phyloP scores from a whole-genome alignment of 192 early-diverging fungal genomes.

The Backusella psychrophila region DNA sequence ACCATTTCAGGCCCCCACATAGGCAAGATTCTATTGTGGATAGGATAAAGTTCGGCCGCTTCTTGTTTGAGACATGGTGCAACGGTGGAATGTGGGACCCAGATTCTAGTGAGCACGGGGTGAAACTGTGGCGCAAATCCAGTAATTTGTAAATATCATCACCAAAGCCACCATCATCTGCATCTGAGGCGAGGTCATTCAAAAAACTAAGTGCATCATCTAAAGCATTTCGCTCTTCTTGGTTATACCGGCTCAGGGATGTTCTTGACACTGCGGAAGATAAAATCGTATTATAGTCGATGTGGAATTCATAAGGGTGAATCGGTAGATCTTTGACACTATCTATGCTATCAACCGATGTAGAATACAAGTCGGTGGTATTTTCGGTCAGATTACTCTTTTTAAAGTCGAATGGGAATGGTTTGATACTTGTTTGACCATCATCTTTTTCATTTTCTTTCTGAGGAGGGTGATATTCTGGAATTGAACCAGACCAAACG shows the following conservation, averaged over 20 bases:
- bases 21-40: neutral
- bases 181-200: neutral
- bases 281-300: neutral
- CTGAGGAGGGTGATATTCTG: neutral
- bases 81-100: neutral
- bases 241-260: neutral
- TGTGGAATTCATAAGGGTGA: neutral
- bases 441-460: neutral
- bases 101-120: neutral
- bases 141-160: conserved; percentile 12
- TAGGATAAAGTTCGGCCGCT: neutral
- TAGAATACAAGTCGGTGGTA: neutral
- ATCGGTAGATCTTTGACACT: neutral
- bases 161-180: conserved; percentile 13
- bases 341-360: neutral
- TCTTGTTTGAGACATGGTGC: neutral
- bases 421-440: neutral
- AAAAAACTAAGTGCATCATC: conserved; percentile 20
- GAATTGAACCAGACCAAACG: neutral
- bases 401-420: neutral
- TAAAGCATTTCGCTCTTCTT: conserved; percentile 8
- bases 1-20: conserved; percentile 7
- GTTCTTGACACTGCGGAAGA: neutral
- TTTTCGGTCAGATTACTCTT: neutral
- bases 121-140: conserved; percentile 2